Base-by-base conservation (phyloP, 2,329 filamentous ascomycete genomes). In the Aspergillus udagawae region DNA sequence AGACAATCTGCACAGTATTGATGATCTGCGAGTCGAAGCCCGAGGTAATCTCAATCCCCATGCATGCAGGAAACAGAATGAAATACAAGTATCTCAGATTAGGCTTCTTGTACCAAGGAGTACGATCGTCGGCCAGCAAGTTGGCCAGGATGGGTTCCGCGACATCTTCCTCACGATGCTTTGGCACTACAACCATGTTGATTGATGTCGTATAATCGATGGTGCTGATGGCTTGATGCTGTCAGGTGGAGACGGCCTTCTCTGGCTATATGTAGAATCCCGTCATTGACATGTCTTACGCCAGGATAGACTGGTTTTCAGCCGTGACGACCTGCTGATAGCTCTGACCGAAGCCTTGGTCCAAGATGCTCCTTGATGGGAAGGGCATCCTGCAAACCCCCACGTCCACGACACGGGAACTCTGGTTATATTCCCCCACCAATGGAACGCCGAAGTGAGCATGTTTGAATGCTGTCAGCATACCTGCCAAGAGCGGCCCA, bases 1-100 rank as follows among this genome's bases (percentile, higher is more conserved):
- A 64, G 23, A 73, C 69, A 57, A 77, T 74, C 56, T 78, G 76
- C 1, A 78, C 65, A 0, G 74, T 75, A 60, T 77, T 78, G 64
- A 78, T 79, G 67, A 81, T 77, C 28, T 76, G 80, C 3, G 78
- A 80, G 63, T 84, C 83, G 62, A 85, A 86, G 0, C 83, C 83
- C 3, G 82, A 83, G 0, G 83, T 85, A 65, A 83, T 83, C 71
- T 86, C 84, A 56, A 86, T 83, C 49, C 84, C 84, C 74, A 86
- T 82, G 67, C 82, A 85, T 47, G 82, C 82, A 23, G 82, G 82
- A 57, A 86, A 82, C 51, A 87, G 77, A 58, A 83, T 70, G 6
- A 86, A 67, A 64, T 87, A 86, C 41, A 86, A 74, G 20, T 66
- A 67, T 53, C 83, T 77, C 42, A 86, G 72, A 61, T 86, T 86